Evolutionary conservation across 2,329 filamentous ascomycete species (phyloP).

Genomic region (Fusarium sp.): DNA sequence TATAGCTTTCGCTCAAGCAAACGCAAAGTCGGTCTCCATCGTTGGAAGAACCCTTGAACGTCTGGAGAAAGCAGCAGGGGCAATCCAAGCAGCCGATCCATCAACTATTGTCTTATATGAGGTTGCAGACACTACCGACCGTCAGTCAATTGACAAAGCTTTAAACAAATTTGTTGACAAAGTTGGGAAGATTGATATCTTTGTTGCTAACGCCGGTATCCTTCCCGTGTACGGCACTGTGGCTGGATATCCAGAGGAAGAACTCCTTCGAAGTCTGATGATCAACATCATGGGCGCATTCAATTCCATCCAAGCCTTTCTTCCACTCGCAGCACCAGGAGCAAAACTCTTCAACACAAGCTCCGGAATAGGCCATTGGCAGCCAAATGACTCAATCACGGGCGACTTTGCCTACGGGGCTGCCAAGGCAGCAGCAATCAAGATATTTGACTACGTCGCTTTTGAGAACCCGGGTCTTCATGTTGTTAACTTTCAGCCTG

Average conservation of each 20-base stretch:
- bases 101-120: background rate
- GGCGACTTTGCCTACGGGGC: conserved; percentile 48
- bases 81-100: background rate
- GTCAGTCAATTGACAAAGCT: background rate
- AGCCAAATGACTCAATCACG: conserved; percentile 16
- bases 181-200: conserved; percentile 33
- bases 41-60: conserved; percentile 50
- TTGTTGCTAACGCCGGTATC: conserved; percentile 27
- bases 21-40: conserved; percentile 52
- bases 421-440: conserved; percentile 50
- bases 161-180: background rate
- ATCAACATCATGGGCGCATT: conserved; percentile 43
- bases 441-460: conserved; percentile 51
- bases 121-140: background rate
- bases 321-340: conserved; percentile 12
- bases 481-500: conserved; percentile 56
- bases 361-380: conserved; percentile 37
- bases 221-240: background rate
- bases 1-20: conserved; percentile 61
- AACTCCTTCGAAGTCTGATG: conserved; percentile 28
- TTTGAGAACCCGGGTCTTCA: conserved; percentile 52
- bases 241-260: conserved; percentile 2
- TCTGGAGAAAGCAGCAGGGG: conserved; percentile 41
- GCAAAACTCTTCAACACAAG: conserved; percentile 42
- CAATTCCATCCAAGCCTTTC: conserved; percentile 44